Base-by-base conservation (phyloP, 1,139 yeast genomes). In the Geotrichum candidum region DNA sequence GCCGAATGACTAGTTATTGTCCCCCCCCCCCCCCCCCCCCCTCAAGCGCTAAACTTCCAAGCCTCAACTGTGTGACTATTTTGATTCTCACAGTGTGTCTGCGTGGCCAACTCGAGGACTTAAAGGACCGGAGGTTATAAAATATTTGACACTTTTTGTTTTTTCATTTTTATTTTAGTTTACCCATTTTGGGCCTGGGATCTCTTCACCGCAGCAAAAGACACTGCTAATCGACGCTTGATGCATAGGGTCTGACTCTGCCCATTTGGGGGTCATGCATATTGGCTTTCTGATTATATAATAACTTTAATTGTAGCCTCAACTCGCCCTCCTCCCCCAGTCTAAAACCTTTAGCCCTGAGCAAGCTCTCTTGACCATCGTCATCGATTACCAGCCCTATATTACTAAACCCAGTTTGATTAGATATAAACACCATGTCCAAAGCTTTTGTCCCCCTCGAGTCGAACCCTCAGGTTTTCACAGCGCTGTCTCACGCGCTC, bases 401-500 rank as follows among this genome's bases (percentile, higher is more conserved):
- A 41, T 15, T 35, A 41, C 22, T 6, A n/a, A 5, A 50, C 27
- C 22, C 18, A 18, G 18, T 50, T 2, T 50, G 2, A 11, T 15
- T 18, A 15, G 18, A 50, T 15, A 11, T 22, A 11, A 9, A 15
- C 18, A 27, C 51, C 22, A 60, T 60, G 64, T 31, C 56, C 22
- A 62, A 71, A 61, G 67, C 68, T 1, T 76, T 90, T 51, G 86
- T 90, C 15, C 98, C 99, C 1, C 77, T 94, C 54, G 99, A 94
- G 73, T 89, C 96, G 15, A 90, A 91, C 68, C 99, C 99, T 0
- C 87, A 81, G 23, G 85, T 94, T 9, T 91, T 94, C 77, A 83
- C 88, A n/a, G 78, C 78, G 1, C 84, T 90, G 67, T 87, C 92
- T 1, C 79, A 77, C 53, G 79, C 80, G 51, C 72, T 94, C 56